Evolutionary conservation across 2,329 filamentous ascomycete species (phyloP), one percentile per base, ranked within the genome.

Genomic region (Remersonia thermophila): DNA sequence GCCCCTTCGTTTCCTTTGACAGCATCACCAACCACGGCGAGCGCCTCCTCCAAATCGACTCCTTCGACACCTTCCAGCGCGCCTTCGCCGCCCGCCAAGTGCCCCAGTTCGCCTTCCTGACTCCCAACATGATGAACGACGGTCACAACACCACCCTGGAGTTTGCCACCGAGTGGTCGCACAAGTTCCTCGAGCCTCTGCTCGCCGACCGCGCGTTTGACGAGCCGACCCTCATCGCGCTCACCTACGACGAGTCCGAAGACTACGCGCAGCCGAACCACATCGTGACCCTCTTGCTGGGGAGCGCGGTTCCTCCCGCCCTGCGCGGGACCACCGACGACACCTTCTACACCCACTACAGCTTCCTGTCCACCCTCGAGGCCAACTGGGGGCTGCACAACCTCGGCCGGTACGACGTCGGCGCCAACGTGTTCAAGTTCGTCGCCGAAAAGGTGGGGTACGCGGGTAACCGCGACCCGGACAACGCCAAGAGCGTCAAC

Each of bases 41-140:
- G 33, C 67, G 79, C 14, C 60, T 80, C 2, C 62, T 66, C 26
- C 66, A 71, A 42, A 66, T 80, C 46, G 75, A 77, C 54, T 78
- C 75, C 43, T 69, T 82, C 46, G 65, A 66, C 16, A 60, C 67
- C 38, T 82, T 83, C 56, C 58, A 72, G 27, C 55, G 61, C 7
- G 77, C 80, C 44, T 56, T 81, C 16, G 56, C 62, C 17, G 61
- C 61, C 30, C 58, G 73, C 42, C 55, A 58, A 7, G 62, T 83
- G 9, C 78, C 78, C 3, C 78, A 83, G 53, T 81, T 75, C 58
- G 65, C 69, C 27, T 73, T 76, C 54, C 68, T 77, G 54, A 69
- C 69, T 0, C 75, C 73, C 0, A 69, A 78, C 53, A 75, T 77
- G 72, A 66, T 73, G 32, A 71, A 73, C 43, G 74, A 81, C 48